These are phyloP conservation scores for Thalassiosira exigua DNA, from an alignment of 352 stramenopile genomes.

Conservation along the genomic window DNA sequence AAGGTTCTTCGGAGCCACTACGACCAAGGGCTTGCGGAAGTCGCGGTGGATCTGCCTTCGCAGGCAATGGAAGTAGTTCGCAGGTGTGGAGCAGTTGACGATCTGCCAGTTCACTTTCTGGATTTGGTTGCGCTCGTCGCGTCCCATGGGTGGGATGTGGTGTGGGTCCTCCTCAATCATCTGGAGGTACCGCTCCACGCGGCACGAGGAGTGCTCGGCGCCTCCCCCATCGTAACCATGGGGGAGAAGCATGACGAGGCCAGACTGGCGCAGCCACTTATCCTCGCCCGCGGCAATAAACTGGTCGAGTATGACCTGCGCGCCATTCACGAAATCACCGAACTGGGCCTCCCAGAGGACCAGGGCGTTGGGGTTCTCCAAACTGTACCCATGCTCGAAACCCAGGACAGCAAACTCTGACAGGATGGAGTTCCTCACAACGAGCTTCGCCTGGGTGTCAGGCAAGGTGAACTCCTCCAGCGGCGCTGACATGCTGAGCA, in stretches of 20 bases:
- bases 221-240: constrained; percentile 97
- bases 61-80: constrained; percentile 96
- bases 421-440: constrained; percentile 92
- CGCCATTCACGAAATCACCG: constrained; percentile 96
- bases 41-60: constrained; percentile 94
- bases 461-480: constrained; percentile 74
- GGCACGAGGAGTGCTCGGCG: constrained; percentile 94
- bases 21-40: constrained; percentile 97
- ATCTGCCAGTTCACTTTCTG: constrained; percentile 97
- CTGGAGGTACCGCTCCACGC: constrained; percentile 95
- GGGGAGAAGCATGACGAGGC: constrained; percentile 93
- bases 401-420: constrained; percentile 95
- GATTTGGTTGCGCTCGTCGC: constrained; percentile 95
- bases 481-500: constrained; percentile 71
- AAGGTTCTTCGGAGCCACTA: constrained; percentile 95
- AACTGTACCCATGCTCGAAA: constrained; percentile 94
- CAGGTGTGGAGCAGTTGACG: constrained; percentile 95
- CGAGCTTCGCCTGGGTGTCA: constrained; percentile 92
- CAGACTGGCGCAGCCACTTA: constrained; percentile 96
- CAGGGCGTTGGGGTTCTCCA: constrained; percentile 96
- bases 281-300: constrained; percentile 95
- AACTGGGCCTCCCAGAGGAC: constrained; percentile 98
- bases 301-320: constrained; percentile 97
- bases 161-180: constrained; percentile 94
- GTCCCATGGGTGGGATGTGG: constrained; percentile 90